Percentiles rank a stretch among this genome's conserved stretches.
Evolutionary conservation across 1,284 basidiomycete genomes (phyloP).

Genomic region (Takashimella tepidaria): DNA sequence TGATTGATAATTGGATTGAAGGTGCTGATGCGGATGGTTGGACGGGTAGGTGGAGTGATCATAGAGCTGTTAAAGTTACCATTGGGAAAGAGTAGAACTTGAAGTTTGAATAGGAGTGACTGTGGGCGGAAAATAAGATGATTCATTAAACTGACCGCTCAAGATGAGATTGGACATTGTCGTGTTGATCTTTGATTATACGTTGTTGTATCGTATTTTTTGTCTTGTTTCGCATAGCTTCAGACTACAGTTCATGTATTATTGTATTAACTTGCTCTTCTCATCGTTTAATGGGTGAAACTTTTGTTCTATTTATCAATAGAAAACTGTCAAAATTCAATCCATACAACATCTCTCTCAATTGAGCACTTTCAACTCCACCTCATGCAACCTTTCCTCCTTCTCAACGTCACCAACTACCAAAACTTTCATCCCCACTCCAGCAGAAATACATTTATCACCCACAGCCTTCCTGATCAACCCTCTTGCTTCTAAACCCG

Average conservation of each 20-base stretch:
- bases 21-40: constrained; percentile 31
- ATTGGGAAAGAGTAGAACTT: constrained; percentile 4
- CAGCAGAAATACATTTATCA: constrained; percentile 61
- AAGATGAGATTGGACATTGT: no score
- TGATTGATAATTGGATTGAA: constrained; percentile 41
- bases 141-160: no score
- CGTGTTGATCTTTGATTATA: no score
- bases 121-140: no score
- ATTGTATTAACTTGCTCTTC: no score
- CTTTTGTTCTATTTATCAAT: no score
- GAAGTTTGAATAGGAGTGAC: no score
- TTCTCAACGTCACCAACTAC: constrained; percentile 35
- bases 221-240: no score
- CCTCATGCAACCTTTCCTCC: constrained; percentile 12
- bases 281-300: no score
- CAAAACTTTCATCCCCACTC: constrained; percentile 63
- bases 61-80: constrained; percentile 36
- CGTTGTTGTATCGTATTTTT: no score
- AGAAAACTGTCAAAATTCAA: no score
- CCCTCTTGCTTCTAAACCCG: constrained; percentile 66
- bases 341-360: neutral
- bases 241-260: no score
- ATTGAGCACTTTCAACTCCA: constrained; percentile 5
- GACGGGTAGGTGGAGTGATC: constrained; percentile 43
- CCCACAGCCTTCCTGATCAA: constrained; percentile 64